Evolutionary conservation across 208 protist genomes (phyloP), one percentile per base, ranked within the genome.

Genomic region (Crithidia fasciculata): DNA sequence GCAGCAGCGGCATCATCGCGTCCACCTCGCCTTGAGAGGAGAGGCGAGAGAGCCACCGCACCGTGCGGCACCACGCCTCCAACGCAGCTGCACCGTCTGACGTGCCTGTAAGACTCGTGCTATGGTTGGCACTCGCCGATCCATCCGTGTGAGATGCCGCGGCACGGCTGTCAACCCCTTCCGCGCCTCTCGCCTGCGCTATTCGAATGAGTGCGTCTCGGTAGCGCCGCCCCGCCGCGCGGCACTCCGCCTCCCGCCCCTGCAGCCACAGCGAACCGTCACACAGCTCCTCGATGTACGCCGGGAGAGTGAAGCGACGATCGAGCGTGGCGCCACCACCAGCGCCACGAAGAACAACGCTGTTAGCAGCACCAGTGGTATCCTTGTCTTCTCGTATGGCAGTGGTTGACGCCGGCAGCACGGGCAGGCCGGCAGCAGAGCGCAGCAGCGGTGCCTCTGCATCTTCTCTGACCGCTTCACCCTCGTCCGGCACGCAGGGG

Each of bases 211-310:
- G 69, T 4, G 85, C 82, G 4, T 67, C 36, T 19, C 66, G 55
- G 71, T 93, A 93, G 37, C 43, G 54, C 0, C 59, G 59, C 8
- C 89, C 92, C 0, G 75, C 89, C 5, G 69, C 67, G 0, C 72
- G 84, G 70, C 89, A 96, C 70, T 96, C 92, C 5, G 75, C 88
- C 65, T 94, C 92, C 2, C 92, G 75, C 0, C 78, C 83, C n/a
- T 88, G 77, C 49, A 96, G 74, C 79, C 86, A 86, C 41, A 96
- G 76, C 68, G 43, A 10, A 6, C 89, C 89, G 0, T 59, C 77
- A 56, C 74, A 82, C 41, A 96, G 78, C 75, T 96, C 89, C 63
- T 89, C 76, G n/a, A 93, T 58, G 74, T 94, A 94, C 2, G 86
- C 88, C 9, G 83, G 72, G 15, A 93, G 61, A 10, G 77, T 90